Evolutionary conservation across 164 flowering plant species (phyloP).

Genomic region (Magnolia changhungtana): DNA sequence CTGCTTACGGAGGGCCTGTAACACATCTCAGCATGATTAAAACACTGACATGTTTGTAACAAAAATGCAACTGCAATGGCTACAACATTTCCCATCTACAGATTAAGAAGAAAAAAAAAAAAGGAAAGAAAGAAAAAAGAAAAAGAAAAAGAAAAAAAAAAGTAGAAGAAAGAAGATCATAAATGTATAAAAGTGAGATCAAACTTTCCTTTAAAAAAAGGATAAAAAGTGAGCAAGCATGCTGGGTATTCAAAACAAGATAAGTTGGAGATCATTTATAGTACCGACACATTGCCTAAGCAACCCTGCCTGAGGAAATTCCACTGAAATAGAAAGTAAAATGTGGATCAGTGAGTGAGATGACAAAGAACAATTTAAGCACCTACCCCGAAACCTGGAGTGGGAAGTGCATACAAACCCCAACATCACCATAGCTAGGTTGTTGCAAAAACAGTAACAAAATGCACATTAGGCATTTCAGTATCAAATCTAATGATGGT

Average conservation of each 20-base stretch:
- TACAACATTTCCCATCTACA: no score
- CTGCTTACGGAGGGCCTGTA: no score
- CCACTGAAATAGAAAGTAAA: constrained; percentile 50
- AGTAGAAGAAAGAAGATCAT: no score
- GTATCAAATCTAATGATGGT: neutral
- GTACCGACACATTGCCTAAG: constrained; percentile 3
- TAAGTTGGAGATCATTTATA: constrained; percentile 2
- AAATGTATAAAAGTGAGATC: no score
- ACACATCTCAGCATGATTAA: no score
- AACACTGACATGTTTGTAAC: no score
- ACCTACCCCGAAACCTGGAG: constrained; percentile 52
- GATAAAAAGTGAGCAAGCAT: no score
- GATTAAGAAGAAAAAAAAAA: no score
- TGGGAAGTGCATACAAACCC: constrained; percentile 55
- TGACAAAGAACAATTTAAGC: constrained; percentile 2
- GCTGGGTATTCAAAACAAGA: constrained; percentile 6
- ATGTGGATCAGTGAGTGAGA: constrained; percentile 17
- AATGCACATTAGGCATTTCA: neutral
- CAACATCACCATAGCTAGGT: constrained; percentile 74
- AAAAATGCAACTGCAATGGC: no score
- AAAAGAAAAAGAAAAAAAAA: no score
- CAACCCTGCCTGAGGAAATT: constrained; percentile 77
- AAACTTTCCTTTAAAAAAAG: no score
- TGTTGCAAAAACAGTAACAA: constrained; percentile 20
- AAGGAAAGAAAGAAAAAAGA: no score